Percentiles rank a stretch among this genome's conserved stretches.
These are phyloP conservation scores for Barnettozyma sucrosica DNA, from an alignment of 805 yeast species.

Conservation along the genomic window DNA sequence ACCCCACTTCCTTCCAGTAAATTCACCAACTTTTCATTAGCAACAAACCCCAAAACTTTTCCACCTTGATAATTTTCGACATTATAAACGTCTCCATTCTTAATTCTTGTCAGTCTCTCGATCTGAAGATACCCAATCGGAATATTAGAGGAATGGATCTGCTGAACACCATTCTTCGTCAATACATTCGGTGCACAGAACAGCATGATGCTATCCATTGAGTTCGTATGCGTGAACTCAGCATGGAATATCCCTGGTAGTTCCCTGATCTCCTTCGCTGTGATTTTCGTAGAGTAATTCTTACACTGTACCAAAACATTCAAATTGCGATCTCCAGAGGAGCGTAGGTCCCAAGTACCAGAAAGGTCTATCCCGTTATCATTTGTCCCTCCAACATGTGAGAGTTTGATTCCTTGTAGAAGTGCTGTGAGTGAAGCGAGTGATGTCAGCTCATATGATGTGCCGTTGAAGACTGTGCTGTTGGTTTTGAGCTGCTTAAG, in stretches of 20 bases:
- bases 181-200: slow-evolving; percentile 20
- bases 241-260: slow-evolving; percentile 20
- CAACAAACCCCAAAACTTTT: slow-evolving; percentile 10
- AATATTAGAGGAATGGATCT: slow-evolving; percentile 15
- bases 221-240: slow-evolving; percentile 11
- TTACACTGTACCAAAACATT: slow-evolving; percentile 25
- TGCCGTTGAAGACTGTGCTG: slow-evolving; percentile 23
- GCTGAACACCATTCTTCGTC: slow-evolving; percentile 20
- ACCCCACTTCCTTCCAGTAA: slow-evolving; percentile 13
- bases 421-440: slow-evolving; percentile 10
- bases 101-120: slow-evolving; percentile 6
- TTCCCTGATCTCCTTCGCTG: slow-evolving; percentile 24
- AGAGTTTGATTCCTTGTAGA: slow-evolving; percentile 6
- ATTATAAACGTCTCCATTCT: slow-evolving; percentile 11
- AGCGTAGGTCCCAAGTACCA: slow-evolving; percentile 17
- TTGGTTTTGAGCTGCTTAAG: slow-evolving; percentile 13
- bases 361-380: slow-evolving; percentile 24
- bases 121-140: slow-evolving; percentile 21
- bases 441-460: slow-evolving; percentile 22
- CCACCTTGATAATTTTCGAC: slow-evolving; percentile 6
- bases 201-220: slow-evolving; percentile 16
- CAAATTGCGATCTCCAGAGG: not conserved
- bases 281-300: slow-evolving; percentile 19
- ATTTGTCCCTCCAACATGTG: slow-evolving; percentile 22
- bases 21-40: slow-evolving; percentile 15